Base-by-base conservation (phyloP, 495 filamentous ascomycete genomes). In the Xylaria intraflava region DNA sequence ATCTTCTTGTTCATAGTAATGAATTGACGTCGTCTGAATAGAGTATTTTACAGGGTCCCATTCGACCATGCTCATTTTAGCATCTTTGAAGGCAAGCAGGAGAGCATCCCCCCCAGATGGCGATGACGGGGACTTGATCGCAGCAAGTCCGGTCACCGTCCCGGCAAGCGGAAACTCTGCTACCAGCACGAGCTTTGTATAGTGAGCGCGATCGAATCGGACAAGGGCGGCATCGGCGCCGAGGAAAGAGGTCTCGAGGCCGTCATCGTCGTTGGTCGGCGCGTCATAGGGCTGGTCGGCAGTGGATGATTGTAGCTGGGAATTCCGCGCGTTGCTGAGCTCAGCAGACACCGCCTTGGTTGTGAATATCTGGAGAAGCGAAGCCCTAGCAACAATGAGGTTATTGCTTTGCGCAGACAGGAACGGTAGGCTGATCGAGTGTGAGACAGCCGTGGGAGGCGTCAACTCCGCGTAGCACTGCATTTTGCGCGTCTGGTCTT, bases 1-100 rank as follows among this genome's bases (percentile, higher is more conserved):
- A 61, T 96, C 90, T 62, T 96, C 91, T 65, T 90, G 82, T 66
- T 99, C 93, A 66, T 97, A 99, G 72, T 91, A 96, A 72, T 99
- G 93, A 59, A 99, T 90, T 24, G 90, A 96, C 51, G 91, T 82
- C 12, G 93, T 99, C 24, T 81, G 81, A 47, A 97, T 81, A 22
- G 79, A 77, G 64, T 88, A 74, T 35, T 79, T 79, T 60, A 86
- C 84, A 17, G 88, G 83, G 67, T 99, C 88, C 93, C 93, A 99
- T 74, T 95, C 89, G 47, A 96, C 81, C 72, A 97, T 73, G 66
- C 86, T 90, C 53, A 96, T 76, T 69, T 93, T 95, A 23, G 93
- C 94, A 74, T 97, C 90, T 57, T 84, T 83, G 61, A 91, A 83
- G 2, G 90, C 83, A 22, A 96, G 56, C 30, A 99, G 71, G 24